phyloP scores from a whole-genome alignment of 345 rosid species.

The Linum trigynum region DNA sequence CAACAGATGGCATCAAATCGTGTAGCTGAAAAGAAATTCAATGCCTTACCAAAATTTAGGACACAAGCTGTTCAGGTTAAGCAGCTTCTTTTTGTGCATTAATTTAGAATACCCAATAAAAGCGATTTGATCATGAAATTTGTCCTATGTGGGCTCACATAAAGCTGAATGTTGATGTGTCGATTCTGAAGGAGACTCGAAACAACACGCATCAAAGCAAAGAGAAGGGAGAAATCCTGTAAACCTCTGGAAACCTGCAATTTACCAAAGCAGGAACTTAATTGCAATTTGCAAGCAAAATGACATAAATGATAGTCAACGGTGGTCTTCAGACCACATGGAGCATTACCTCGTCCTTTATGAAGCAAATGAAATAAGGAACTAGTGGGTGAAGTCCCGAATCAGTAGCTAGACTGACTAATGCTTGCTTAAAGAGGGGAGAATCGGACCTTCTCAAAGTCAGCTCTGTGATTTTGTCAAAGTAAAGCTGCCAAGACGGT shows the following conservation, averaged over 20 bases:
- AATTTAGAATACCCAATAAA: constrained; percentile 10
- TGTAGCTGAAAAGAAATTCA: constrained; percentile 66
- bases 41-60: constrained; percentile 21
- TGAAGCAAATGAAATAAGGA: constrained; percentile 88
- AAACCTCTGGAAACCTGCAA: constrained; percentile 86
- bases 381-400: constrained; percentile 96
- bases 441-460: constrained; percentile 65
- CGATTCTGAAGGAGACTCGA: constrained; percentile 80
- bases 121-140: constrained; percentile 5
- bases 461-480: constrained; percentile 90
- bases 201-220: constrained; percentile 87
- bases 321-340: background rate
- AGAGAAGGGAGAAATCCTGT: constrained; percentile 66
- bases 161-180: constrained; percentile 82
- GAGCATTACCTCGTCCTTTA: constrained; percentile 79
- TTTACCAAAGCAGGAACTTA: constrained; percentile 15
- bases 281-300: constrained; percentile 12
- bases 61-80: constrained; percentile 12
- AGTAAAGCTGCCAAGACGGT: constrained; percentile 64
- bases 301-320: too few species aligned
- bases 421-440: constrained; percentile 72
- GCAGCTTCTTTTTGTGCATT: background rate
- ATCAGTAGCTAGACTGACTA: constrained; percentile 88
- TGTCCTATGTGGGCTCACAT: constrained; percentile 50
- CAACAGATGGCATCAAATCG: constrained; percentile 98